Evolutionary conservation across 148 eudicot species (phyloP), one percentile per base, ranked within the genome.

Genomic region (Talinum fruticosum): DNA sequence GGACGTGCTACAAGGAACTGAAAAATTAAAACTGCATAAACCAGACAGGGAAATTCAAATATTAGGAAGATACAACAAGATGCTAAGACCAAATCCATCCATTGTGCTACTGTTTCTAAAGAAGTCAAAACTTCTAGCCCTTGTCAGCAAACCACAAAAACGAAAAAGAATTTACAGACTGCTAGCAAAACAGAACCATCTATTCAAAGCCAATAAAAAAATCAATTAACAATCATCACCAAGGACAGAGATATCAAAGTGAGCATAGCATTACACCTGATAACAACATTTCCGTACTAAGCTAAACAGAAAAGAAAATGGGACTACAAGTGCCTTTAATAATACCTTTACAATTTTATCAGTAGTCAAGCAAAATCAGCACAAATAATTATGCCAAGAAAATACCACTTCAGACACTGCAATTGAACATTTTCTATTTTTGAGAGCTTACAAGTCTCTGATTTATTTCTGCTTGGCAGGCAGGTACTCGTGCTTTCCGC

Each of bases 401-500:
- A 32, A 72, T 33, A 15, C n/a, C n/a, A 64, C 71, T 44, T 35
- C 37, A 64, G 66, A 75, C 44, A 33, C 53, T 29, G 2, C 29
- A 71, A 67, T 44, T 32, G 59, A 76, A 35, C 44, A 36, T 10
- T 23, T 33, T 65, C 33, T 29, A 21, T 1, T 28, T 38, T 44
- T 28, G 14, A 49, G 23, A 64, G 80, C 96, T 87, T 86, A 96
- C 99, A 80, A 76, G 72, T 51, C 85, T 80, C 77, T 76, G 67
- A 79, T 88, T 85, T 36, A 96, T 93, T 76, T 81, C 73, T 36
- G 76, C 81, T 86, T 96, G 88, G 75, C 92, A 90, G 29, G 71
- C 71, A 30, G 95, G 91, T 69, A 87, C 83, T 70, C 91, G 81
- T 34, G 81, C 77, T 83, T 88, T 89, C 76, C 83, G 82, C 79